Evolutionary conservation across 2,329 filamentous ascomycete genomes (phyloP).

Genomic region (Colletotrichum viniferum): DNA sequence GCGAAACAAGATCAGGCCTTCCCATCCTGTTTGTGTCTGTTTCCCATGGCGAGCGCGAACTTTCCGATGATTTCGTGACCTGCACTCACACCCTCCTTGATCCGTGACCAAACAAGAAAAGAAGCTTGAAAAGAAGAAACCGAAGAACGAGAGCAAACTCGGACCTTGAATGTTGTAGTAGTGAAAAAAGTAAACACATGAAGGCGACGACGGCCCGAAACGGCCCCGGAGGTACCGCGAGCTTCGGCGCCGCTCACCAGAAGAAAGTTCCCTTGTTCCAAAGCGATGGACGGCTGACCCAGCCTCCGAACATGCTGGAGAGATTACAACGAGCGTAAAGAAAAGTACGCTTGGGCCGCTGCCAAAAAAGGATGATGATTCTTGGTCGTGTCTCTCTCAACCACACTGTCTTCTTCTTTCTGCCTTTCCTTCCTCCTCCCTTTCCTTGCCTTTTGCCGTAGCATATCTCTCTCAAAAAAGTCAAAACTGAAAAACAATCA

Average conservation of each 20-base stretch:
- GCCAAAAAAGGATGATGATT: conserved; percentile 30
- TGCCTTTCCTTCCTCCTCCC: background rate
- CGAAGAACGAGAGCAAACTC: conserved; percentile 23
- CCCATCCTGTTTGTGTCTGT: background rate
- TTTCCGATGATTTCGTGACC: conserved; percentile 14
- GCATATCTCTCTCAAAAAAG: conserved; percentile 25
- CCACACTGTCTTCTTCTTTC: background rate
- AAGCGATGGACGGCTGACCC: conserved; percentile 36
- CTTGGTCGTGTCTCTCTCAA: background rate
- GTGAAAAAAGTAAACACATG: conserved; percentile 41
- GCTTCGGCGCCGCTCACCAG: background rate
- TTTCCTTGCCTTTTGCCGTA: conserved; percentile 16
- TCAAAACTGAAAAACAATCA: conserved; percentile 29
- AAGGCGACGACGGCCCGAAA: conserved; percentile 30
- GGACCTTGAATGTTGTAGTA: background rate
- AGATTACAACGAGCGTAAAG: conserved; percentile 60
- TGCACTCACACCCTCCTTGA: conserved; percentile 11
- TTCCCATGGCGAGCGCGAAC: background rate
- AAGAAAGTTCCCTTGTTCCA: conserved; percentile 12
- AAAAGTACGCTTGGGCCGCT: conserved; percentile 38
- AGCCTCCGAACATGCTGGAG: conserved; percentile 39
- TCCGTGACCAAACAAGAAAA: background rate
- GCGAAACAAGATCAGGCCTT: conserved; percentile 1
- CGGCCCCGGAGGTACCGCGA: conserved; percentile 25
- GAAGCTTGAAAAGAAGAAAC: conserved; percentile 17